Percentiles rank a stretch among this genome's conserved stretches.
Evolutionary conservation across 176 grass and related monocot species (phyloP).

Genomic region (Ananas comosus): DNA sequence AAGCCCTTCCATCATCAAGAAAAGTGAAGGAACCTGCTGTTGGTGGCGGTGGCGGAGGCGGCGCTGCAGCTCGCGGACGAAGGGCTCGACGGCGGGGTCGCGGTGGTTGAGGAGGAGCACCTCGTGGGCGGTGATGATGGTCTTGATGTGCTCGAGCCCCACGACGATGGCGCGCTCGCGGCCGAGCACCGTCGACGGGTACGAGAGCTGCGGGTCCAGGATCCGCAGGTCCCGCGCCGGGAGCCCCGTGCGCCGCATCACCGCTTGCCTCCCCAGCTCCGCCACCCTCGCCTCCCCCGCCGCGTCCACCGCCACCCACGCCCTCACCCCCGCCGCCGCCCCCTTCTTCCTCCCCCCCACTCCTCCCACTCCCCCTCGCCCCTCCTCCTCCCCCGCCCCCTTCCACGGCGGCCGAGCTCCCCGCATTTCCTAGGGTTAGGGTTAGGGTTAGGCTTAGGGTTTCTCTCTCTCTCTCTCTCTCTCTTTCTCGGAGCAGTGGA

Average conservation of each 20-base stretch:
- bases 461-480: no score
- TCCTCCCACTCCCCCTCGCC: no score
- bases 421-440: no score
- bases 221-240: conserved; percentile 29
- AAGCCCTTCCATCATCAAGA: no score
- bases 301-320: conserved; percentile 18
- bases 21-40: neutral
- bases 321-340: neutral
- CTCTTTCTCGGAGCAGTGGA: no score
- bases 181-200: neutral
- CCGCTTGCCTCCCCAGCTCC: conserved; percentile 13
- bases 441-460: no score
- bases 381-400: no score
- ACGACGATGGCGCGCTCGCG: neutral
- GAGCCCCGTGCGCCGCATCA: conserved; percentile 37
- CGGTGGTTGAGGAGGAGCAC: conserved; percentile 13
- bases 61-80: conserved; percentile 17
- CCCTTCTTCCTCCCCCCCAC: neutral
- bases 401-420: no score
- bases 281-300: conserved; percentile 8
- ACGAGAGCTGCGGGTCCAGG: conserved; percentile 12
- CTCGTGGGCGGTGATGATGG: conserved; percentile 24
- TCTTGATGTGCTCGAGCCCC: conserved; percentile 13
- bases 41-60: conserved; percentile 5
- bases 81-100: conserved; percentile 7